Evolutionary conservation across 1,284 basidiomycete genomes (phyloP).

Genomic region (Puccinia polysora): DNA sequence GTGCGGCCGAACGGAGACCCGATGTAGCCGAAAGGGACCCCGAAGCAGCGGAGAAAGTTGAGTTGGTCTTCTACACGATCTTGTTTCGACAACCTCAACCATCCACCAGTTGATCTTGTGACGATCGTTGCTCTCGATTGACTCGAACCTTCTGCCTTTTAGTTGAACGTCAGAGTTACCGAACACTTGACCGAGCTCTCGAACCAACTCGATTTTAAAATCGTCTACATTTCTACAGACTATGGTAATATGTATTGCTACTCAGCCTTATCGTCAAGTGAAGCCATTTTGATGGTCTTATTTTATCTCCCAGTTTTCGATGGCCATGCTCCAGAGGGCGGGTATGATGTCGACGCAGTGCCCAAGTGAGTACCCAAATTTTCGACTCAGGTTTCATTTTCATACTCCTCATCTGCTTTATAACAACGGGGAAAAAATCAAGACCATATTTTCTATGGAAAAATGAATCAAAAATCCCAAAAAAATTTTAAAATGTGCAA

Average conservation of each 20-base stretch:
- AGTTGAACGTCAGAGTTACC: conserved; percentile 47
- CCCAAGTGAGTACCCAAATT: conserved; percentile 56
- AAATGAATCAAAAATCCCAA: no score
- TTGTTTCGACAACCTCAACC: neutral
- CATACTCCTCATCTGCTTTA: no score
- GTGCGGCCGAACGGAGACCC: conserved; percentile 74
- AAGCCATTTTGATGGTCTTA: neutral
- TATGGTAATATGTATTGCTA: conserved; percentile 21
- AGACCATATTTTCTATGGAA: no score
- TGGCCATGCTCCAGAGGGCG: conserved; percentile 72
- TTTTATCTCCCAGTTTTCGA: conserved; percentile 62
- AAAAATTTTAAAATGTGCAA: no score
- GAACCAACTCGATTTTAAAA: conserved; percentile 34
- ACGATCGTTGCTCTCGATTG: neutral
- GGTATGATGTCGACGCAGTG: conserved; percentile 63
- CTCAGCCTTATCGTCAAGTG: neutral
- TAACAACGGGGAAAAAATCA: no score
- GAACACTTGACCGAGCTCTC: conserved; percentile 21
- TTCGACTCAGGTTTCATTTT: neutral
- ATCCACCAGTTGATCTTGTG: neutral
- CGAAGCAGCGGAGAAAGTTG: conserved; percentile 4
- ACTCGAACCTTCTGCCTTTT: neutral
- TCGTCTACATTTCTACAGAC: conserved; percentile 75
- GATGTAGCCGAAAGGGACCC: conserved; percentile 73
- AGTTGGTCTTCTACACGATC: neutral